Conservation (phyloP, 495 filamentous ascomycete genomes). For the Penicillium silybi region DNA sequence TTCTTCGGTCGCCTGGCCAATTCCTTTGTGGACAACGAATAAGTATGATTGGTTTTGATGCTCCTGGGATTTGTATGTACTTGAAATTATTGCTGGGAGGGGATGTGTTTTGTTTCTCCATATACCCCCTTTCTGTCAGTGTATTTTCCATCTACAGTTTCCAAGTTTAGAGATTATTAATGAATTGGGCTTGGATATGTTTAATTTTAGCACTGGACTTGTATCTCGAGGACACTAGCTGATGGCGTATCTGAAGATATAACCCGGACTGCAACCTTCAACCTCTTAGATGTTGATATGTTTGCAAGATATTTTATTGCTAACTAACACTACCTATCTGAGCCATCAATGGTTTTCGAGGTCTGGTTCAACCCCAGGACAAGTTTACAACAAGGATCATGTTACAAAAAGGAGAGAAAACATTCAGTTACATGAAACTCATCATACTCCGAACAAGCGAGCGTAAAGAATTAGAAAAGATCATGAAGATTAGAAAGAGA, state of each 20-base stretch:
- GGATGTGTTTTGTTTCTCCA: constrained; percentile 11
- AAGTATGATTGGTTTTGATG: constrained; percentile 5
- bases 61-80: constrained; percentile 7
- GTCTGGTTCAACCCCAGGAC: no score
- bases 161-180: background rate
- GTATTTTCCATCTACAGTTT: constrained; percentile 6
- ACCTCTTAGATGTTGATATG: no score
- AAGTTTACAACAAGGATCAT: no score
- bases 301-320: no score
- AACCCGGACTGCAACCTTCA: no score
- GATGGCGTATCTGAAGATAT: no score
- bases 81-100: constrained; percentile 11
- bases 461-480: no score
- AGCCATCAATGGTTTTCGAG: no score
- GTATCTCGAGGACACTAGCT: no score
- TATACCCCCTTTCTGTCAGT: constrained; percentile 21
- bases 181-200: background rate
- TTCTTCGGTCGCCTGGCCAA: constrained; percentile 74
- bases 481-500: constrained; percentile 3
- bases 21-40: constrained; percentile 91
- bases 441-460: background rate
- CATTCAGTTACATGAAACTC: background rate
- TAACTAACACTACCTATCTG: no score
- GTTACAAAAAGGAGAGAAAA: no score
- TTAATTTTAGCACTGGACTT: no score